These are phyloP conservation scores for Claviceps digitariae DNA, from an alignment of 2,329 filamentous ascomycete genomes.

Conservation along the genomic window DNA sequence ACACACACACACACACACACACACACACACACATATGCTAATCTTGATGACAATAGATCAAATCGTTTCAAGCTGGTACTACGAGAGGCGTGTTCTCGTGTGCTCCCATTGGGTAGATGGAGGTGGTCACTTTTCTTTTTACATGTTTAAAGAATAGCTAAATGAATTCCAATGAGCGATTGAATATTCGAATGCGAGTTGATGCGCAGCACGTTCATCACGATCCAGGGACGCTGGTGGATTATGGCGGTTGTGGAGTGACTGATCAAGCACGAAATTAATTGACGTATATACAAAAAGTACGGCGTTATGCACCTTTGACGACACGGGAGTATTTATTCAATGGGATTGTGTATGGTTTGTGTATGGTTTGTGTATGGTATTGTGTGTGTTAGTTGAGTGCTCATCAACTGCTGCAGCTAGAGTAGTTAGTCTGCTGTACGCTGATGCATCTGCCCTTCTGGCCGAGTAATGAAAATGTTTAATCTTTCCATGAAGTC, in stretches of 20 bases:
- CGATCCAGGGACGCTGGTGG: neutral
- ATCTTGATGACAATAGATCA: slow-evolving; percentile 2
- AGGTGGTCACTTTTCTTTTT: neutral
- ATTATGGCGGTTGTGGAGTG: neutral
- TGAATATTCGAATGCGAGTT: neutral
- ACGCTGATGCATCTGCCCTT: too few relatives aligned
- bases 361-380: neutral
- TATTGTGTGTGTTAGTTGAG: neutral
- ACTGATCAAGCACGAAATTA: neutral
- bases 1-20: neutral
- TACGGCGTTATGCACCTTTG: neutral
- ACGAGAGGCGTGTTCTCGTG: slow-evolving; percentile 10
- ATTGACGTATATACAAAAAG: neutral
- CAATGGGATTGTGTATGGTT: neutral
- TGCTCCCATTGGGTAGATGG: slow-evolving; percentile 6
- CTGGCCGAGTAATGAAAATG: too few relatives aligned
- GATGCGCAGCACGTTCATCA: neutral
- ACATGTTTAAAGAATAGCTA: neutral
- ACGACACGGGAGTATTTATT: neutral
- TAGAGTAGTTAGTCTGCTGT: too few relatives aligned
- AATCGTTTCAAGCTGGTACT: slow-evolving; percentile 5
- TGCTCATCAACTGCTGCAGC: neutral
- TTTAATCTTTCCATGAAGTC: too few relatives aligned
- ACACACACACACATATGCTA: neutral
- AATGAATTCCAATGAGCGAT: neutral